Evolutionary conservation across 2,329 filamentous ascomycete genomes (phyloP).

Genomic region (Ilyonectria sp.): DNA sequence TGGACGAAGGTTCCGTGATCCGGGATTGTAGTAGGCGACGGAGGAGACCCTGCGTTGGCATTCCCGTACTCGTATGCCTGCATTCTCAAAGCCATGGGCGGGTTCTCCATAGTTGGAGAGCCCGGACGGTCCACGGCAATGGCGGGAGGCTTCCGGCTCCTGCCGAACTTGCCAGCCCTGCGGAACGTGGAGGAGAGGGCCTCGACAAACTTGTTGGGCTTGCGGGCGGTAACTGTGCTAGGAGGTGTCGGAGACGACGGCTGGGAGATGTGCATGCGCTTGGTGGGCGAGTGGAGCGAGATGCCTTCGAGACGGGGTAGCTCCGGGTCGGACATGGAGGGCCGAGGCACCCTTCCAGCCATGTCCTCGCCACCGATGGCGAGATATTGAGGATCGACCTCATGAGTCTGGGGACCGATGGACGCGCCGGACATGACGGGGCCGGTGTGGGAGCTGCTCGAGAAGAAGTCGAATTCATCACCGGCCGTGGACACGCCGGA

Average conservation of each 20-base stretch:
- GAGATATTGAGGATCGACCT: slow-evolving; percentile 51
- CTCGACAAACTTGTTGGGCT: slow-evolving; percentile 58
- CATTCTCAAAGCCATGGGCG: slow-evolving; percentile 53
- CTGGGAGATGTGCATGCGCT: slow-evolving; percentile 49
- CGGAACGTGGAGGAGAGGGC: slow-evolving; percentile 59
- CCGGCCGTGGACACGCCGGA: slow-evolving; percentile 53
- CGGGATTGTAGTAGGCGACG: slow-evolving; percentile 48
- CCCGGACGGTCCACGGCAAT: slow-evolving; percentile 43
- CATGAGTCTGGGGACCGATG: slow-evolving; percentile 40
- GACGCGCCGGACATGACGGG: slow-evolving; percentile 39
- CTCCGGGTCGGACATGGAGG: slow-evolving; percentile 64
- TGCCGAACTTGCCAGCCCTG: slow-evolving; percentile 56
- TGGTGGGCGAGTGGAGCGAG: slow-evolving; percentile 57
- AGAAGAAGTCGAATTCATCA: slow-evolving; percentile 56
- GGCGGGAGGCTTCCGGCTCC: slow-evolving; percentile 45
- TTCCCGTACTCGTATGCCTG: slow-evolving; percentile 44
- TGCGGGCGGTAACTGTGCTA: slow-evolving; percentile 47
- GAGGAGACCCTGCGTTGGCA: slow-evolving; percentile 44
- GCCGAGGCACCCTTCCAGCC: slow-evolving; percentile 49
- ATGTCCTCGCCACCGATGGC: slow-evolving; percentile 38
- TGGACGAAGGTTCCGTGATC: slow-evolving; percentile 52
- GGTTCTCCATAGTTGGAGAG: slow-evolving; percentile 53
- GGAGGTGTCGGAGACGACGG: slow-evolving; percentile 53
- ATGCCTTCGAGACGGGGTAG: slow-evolving; percentile 64
- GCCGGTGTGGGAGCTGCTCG: slow-evolving; percentile 52